Conservation (phyloP, 83 land plant genomes). For the Picea mariana region DNA sequence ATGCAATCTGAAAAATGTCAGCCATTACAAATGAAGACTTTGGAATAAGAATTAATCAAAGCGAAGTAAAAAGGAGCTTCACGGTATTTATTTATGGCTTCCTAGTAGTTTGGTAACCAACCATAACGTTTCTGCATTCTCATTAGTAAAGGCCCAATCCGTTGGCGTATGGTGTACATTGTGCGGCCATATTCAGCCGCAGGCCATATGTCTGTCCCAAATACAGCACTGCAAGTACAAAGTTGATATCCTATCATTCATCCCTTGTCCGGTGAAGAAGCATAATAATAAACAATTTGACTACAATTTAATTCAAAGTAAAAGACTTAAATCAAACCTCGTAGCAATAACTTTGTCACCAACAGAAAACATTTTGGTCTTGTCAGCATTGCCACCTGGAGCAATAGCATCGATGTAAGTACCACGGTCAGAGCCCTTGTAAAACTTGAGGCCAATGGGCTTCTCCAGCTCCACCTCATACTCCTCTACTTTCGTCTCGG, state of each 20-base stretch:
- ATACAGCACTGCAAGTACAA: slow-evolving; percentile 83
- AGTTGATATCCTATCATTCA: slow-evolving; percentile 12
- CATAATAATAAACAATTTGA: not conserved
- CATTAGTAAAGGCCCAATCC: slow-evolving; percentile 89
- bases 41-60: not conserved
- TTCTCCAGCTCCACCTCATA: slow-evolving; percentile 94
- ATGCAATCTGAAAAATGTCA: not conserved
- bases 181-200: slow-evolving; percentile 99
- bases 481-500: slow-evolving; percentile 48
- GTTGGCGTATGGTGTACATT: slow-evolving; percentile 97
- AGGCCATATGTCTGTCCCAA: slow-evolving; percentile 97
- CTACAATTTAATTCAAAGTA: not conserved
- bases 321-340: slow-evolving; percentile 40
- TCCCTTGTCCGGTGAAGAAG: not conserved
- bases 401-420: slow-evolving; percentile 96
- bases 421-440: slow-evolving; percentile 90
- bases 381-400: slow-evolving; percentile 82
- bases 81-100: not conserved
- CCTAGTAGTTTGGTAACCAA: slow-evolving; percentile 20
- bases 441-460: slow-evolving; percentile 85
- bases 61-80: not conserved
- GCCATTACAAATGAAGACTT: not conserved
- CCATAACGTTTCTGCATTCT: slow-evolving; percentile 94
- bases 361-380: slow-evolving; percentile 59
- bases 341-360: slow-evolving; percentile 95